Percentiles rank a stretch among this genome's conserved stretches.
phyloP scores from a whole-genome alignment of 2,329 filamentous ascomycete species.

The Neonectria magnoliae region DNA sequence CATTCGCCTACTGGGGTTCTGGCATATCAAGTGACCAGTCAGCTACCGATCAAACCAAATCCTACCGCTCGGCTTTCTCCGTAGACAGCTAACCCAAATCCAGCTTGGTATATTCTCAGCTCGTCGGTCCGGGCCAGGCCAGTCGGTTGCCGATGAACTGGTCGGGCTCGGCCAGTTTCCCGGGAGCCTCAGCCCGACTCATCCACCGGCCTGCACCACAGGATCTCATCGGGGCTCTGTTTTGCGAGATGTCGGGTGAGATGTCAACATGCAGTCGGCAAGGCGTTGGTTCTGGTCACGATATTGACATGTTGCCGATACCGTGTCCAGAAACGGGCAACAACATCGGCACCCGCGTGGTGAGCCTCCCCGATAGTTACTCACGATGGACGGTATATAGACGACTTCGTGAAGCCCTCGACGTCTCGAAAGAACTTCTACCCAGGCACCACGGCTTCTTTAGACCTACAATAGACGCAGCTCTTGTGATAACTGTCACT shows the following conservation, averaged over 20 bases:
- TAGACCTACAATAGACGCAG: not conserved
- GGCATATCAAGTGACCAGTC: not conserved
- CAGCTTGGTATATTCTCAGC: not conserved
- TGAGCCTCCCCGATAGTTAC: not conserved
- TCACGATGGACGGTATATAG: not conserved
- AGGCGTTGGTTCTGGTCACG: not conserved
- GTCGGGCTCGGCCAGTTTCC: not conserved
- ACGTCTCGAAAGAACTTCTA: not conserved
- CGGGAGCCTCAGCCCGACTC: not conserved
- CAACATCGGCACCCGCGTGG: not conserved
- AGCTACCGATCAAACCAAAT: not conserved
- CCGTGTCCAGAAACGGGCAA: not conserved
- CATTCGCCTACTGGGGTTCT: not conserved
- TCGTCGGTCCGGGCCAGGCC: not conserved
- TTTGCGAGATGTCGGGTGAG: not conserved
- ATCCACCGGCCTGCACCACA: not conserved
- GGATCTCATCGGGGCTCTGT: not conserved
- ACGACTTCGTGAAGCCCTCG: not conserved
- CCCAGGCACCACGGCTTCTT: not conserved
- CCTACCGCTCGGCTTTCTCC: not conserved
- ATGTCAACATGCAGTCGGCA: not conserved
- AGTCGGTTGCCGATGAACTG: conserved; percentile 1
- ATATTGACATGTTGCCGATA: not conserved
- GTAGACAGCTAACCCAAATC: not conserved
- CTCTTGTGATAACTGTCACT: conserved; percentile 1